phyloP scores from a whole-genome alignment of 129 eudicot genomes.

The Escallonia herrerae region DNA sequence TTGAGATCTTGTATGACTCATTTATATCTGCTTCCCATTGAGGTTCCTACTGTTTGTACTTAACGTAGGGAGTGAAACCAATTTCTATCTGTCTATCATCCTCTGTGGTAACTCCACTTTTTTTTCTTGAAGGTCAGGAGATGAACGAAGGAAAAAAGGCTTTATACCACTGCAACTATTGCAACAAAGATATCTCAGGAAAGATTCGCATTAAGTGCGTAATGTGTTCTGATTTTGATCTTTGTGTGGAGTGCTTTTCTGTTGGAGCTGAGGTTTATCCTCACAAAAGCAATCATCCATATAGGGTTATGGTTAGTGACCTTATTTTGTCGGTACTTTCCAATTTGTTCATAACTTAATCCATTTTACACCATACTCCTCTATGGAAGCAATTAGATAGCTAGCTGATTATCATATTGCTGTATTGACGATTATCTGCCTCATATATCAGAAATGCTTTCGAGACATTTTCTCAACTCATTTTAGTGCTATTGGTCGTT shows the following conservation, averaged over 20 bases:
- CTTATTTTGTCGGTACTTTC: not conserved
- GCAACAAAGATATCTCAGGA: slow-evolving; percentile 95
- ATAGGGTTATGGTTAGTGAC: slow-evolving; percentile 85
- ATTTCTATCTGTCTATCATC: not conserved
- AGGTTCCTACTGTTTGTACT: no score
- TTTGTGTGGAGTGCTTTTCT: slow-evolving; percentile 95
- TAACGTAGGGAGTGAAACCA: no score
- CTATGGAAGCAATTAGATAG: not conserved
- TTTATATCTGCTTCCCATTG: no score
- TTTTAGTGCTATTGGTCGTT: not conserved
- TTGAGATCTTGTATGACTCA: no score
- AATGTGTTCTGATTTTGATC: slow-evolving; percentile 86
- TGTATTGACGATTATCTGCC: no score
- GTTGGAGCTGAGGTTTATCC: slow-evolving; percentile 95
- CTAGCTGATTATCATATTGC: no score
- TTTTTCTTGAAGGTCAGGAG: slow-evolving; percentile 45
- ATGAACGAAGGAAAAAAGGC: slow-evolving; percentile 79
- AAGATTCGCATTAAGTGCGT: slow-evolving; percentile 85
- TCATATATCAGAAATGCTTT: no score
- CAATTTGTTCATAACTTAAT: not conserved
- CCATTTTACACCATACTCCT: not conserved
- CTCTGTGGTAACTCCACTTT: not conserved
- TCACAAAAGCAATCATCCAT: slow-evolving; percentile 91
- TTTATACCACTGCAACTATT: slow-evolving; percentile 88
- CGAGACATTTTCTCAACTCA: no score